Base-by-base conservation (phyloP, 2,329 filamentous ascomycete species). In the Aspergillus sp. region DNA sequence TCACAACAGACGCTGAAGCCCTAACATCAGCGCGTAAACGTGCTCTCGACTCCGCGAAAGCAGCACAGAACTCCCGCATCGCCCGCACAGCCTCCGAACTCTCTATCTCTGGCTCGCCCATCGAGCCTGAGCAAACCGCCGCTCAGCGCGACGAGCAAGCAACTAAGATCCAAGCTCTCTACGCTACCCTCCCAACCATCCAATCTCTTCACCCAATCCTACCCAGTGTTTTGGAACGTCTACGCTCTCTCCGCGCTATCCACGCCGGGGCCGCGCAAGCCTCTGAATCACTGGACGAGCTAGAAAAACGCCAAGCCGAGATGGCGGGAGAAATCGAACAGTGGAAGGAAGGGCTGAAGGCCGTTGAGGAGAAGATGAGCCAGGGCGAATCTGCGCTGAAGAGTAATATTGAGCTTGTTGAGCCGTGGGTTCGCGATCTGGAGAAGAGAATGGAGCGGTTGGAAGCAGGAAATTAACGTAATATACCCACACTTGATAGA, bases 101-200 rank as follows among this genome's bases (percentile, higher is more conserved):
- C 17, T 64, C 69, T 11, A 65, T 65, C 11, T 68, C 70, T 8
- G 66, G 66, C 6, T 66, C 65, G 12, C 63, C 68, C 11, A 69
- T 91, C 84, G 42, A 88, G 86, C 2, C 84, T 87, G 68, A 68
- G 45, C 59, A 61, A 15, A 78, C 80, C 17, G 78, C 71, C 8
- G 71, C 77, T 3, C 65, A 75, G 1, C 68, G 76, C 4, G 75
- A 77, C 8, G 91, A 96, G 66, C 89, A 96, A 66, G 83, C 87
- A 41, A 83, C 90, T 53, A 96, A 96, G 72, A 89, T 99, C 71
- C 95, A 96, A 63, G 90, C 93, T 1, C 83, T 99, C 5, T 97
- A 97, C 74, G 89, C 90, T 1, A 90, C 91, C 3, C 79, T 99
- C 15, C 89, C 92, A 1, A 95, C 91, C 0, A 95, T 99, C 57